Base-by-base conservation (phyloP, 139 green algal genomes). In the Nannochloris sp. region DNA sequence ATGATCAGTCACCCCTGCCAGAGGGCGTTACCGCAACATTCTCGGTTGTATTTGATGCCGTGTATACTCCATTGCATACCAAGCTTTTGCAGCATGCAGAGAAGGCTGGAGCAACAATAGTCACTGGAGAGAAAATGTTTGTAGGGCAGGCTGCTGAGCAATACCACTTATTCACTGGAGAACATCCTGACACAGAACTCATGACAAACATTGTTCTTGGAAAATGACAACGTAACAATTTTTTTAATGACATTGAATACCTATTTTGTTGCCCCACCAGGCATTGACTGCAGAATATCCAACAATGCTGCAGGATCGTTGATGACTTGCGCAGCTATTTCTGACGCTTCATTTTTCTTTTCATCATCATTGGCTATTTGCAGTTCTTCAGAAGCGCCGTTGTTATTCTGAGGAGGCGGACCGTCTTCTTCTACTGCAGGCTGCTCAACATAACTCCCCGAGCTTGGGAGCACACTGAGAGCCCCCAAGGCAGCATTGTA, bases 1-100 rank as follows among this genome's bases (percentile, higher is more conserved):
- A 67, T 25, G 74, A 83, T 10, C 75, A 81, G 31, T 87, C 77
- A 10, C 90, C 90, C 2, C 78, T 94, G 21, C 76, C 83, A 0
- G 63, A 65, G 9, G 50, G 60, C 1, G 83, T 72, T 2, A 40
- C 94, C n/a, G 31, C n/a, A 3, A 19, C 34, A 31, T 87, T 76
- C 44, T 21, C 74, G 44, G 67, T 97, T 2, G 94, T 96, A 11
- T 99, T 99, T 79, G 93, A 99, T 57, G 93, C 93, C 0, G 84
- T 99, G 9, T 99, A 99, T 84, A 97, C 86, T 2, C 93, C 93
- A 16, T 73, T 94, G 59, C 65, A 92, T 25, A 98, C 92, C 2
- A 79, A 64, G 48, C 74, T 96, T 66, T 75, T 96, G 36, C 63
- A 58, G 40, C 78, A 92, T 19, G 86, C 82, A 11, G 29, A 56